phyloP scores from a whole-genome alignment of 768 basidiomycete genomes.

The Pholiota conissans region DNA sequence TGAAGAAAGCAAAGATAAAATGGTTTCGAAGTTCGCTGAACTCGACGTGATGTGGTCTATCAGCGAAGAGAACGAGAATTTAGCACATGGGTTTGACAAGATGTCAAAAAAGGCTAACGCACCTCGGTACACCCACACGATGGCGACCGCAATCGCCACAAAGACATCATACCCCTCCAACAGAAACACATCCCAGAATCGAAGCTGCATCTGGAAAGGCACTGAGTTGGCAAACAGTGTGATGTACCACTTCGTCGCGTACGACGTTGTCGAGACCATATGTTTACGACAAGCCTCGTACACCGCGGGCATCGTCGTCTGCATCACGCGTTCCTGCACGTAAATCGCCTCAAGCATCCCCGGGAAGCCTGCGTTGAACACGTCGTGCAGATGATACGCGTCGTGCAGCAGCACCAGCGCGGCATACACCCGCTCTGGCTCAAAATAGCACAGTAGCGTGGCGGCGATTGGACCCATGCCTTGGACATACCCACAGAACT shows the following conservation, averaged over 20 bases:
- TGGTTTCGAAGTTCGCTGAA: slow-evolving; percentile 86
- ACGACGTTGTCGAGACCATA: slow-evolving; percentile 90
- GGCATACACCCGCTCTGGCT: slow-evolving; percentile 85
- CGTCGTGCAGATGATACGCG: slow-evolving; percentile 79
- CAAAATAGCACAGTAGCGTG: slow-evolving; percentile 90
- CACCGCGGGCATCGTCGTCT: slow-evolving; percentile 87
- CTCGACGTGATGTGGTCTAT: slow-evolving; percentile 82
- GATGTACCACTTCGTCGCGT: slow-evolving; percentile 99
- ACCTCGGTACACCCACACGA: slow-evolving; percentile 93
- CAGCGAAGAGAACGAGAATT: neutral
- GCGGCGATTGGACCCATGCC: slow-evolving; percentile 99
- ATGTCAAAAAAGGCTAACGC: slow-evolving; percentile 21
- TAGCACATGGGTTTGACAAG: neutral
- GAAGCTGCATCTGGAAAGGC: slow-evolving; percentile 91
- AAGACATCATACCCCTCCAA: slow-evolving; percentile 91
- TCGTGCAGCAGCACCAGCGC: slow-evolving; percentile 88
- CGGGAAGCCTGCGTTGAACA: slow-evolving; percentile 94
- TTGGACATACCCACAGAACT: slow-evolving; percentile 92
- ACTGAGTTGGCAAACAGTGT: slow-evolving; percentile 95
- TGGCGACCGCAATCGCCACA: slow-evolving; percentile 79
- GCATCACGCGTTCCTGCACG: slow-evolving; percentile 87
- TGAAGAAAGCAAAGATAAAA: slow-evolving; percentile 87
- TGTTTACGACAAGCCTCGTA: slow-evolving; percentile 84
- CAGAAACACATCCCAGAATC: slow-evolving; percentile 93
- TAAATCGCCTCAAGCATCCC: slow-evolving; percentile 96